Evolutionary conservation across 345 rosid species (phyloP), one percentile per base, ranked within the genome.

Genomic region (Populus simonii): DNA sequence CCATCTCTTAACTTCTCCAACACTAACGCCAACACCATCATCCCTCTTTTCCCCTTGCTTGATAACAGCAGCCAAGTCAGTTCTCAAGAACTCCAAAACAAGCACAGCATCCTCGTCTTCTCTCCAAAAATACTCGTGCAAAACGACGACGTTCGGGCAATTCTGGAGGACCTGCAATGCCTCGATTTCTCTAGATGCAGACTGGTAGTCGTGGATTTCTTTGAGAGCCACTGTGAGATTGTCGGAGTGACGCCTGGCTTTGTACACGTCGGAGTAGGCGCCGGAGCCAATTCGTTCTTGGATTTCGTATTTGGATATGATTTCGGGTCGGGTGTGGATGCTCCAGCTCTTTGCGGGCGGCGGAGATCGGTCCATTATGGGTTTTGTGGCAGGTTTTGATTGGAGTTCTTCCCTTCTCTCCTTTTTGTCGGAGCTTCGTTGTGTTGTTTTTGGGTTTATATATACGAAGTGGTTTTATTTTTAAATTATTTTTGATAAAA

Each of bases 91-190:
- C 90, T 96, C 97, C 78, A 96, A 82, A 27, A 93, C 99, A 22
- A 96, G 79, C 68, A 96, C 99, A 39, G 99, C 97, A 82, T 96
- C 96, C 89, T 96, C 99, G 77, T 96, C 96, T 81, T 93, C 98
- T 18, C 92, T 83, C 97, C 93, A 93, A 83, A 93, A 96, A 83
- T 91, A 91, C 89, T 96, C 98, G 87, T 86, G 92, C 91, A 92
- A 71, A 38, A 81, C 68, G 75, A 96, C 92, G 72, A 96, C 88
- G 86, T 93, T 93, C 16, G 94, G 97, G 71, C 89, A 87, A 70
- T 87, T 85, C 33, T 70, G 90, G 79, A 96, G 93, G 82, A 89
- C 71, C 57, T 91, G 92, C 59, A 96, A 85, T 49, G 96, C 93
- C 76, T 96, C 94, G 82, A 93, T 92, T 88, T 96, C 98, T 3